These are phyloP conservation scores for Tephrocybe sp. DNA, from an alignment of 768 basidiomycete genomes.

Conservation along the genomic window DNA sequence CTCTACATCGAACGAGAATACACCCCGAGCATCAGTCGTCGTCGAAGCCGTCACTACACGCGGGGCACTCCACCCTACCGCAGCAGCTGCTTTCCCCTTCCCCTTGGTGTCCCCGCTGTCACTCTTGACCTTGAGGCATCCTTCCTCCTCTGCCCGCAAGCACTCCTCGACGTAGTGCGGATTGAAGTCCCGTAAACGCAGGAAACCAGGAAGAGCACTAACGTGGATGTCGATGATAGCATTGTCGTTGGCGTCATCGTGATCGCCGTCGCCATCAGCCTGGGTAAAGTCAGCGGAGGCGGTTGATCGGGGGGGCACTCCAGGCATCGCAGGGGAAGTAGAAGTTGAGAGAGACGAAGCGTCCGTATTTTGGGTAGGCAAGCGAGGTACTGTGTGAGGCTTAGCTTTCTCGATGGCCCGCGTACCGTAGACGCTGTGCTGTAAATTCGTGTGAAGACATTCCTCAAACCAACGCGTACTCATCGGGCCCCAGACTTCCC, in stretches of 20 bases:
- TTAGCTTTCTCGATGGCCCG: conserved; percentile 45
- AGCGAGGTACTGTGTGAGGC: neutral
- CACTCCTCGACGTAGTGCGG: conserved; percentile 24
- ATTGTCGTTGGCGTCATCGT: neutral
- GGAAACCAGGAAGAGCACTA: conserved; percentile 13
- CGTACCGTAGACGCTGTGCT: conserved; percentile 50
- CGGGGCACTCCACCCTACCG: conserved; percentile 26
- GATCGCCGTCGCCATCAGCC: neutral
- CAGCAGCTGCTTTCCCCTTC: conserved; percentile 27
- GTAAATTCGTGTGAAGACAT: conserved; percentile 49
- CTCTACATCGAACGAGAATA: conserved; percentile 45
- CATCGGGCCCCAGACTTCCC: conserved; percentile 50
- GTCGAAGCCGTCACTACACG: conserved; percentile 40
- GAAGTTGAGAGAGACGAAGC: neutral
- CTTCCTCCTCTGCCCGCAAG: conserved; percentile 11
- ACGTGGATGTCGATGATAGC: neutral
- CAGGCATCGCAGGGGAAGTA: neutral
- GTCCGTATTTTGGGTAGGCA: no score
- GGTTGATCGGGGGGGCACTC: neutral
- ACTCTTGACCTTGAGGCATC: neutral
- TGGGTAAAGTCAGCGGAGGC: no score
- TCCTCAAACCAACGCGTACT: conserved; percentile 56
- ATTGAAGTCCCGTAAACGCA: conserved; percentile 39
- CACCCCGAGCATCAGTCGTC: conserved; percentile 37
- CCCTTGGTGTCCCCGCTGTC: conserved; percentile 11